Evolutionary conservation across 2,329 filamentous ascomycete species (phyloP).

Genomic region (Botrytis hyacinthi): DNA sequence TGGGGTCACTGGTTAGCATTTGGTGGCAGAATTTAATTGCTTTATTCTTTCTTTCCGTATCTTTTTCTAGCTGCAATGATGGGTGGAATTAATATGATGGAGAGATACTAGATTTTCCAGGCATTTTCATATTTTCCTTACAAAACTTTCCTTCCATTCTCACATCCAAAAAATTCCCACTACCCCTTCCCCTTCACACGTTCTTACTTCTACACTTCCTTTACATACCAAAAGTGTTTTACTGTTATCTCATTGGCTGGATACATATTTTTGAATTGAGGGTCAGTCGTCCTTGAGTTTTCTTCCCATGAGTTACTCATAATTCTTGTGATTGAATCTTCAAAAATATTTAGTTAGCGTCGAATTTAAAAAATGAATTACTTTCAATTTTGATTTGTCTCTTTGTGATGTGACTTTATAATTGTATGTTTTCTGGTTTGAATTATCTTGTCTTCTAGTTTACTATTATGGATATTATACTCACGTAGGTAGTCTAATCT

Average conservation of each 20-base stretch:
- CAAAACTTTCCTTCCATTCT: background rate
- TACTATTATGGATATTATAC: background rate
- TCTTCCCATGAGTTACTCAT: background rate
- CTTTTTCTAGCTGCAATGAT: background rate
- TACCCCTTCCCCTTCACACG: fast-evolving
- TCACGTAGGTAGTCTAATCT: background rate
- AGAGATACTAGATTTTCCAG: background rate
- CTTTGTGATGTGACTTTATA: too few relatives aligned
- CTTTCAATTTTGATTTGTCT: background rate
- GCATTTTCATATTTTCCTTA: background rate
- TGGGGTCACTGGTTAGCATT: background rate
- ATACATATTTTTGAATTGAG: background rate
- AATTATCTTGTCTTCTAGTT: background rate
- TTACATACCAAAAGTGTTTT: background rate
- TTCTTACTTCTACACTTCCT: background rate
- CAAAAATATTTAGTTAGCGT: background rate
- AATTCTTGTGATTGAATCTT: background rate
- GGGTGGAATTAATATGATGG: background rate
- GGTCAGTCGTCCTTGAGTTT: background rate
- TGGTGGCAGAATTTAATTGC: background rate
- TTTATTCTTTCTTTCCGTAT: too few relatives aligned
- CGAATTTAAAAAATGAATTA: background rate
- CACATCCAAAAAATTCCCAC: background rate
- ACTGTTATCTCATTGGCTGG: background rate
- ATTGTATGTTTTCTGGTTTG: background rate